Percentiles rank a stretch among this genome's conserved stretches.
Evolutionary conservation across 1,139 yeast species (phyloP).

Genomic region (Sugiyamaella japonica): DNA sequence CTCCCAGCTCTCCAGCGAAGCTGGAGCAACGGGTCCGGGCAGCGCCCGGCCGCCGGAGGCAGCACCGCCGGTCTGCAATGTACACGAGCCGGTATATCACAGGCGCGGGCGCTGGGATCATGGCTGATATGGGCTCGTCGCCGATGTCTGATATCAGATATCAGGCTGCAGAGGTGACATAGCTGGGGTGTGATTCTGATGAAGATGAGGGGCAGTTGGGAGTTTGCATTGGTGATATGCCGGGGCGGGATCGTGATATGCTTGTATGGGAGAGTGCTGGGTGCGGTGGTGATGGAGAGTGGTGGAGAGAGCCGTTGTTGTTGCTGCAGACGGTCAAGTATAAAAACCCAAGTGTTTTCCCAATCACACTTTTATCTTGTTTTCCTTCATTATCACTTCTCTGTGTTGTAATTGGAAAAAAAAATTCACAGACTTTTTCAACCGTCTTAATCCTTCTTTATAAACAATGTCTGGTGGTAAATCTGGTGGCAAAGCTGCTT

Average conservation of each 20-base stretch:
- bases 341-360: slow-evolving; percentile 4
- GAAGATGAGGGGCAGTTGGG: background rate
- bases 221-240: background rate
- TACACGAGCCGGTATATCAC: slow-evolving; percentile 22
- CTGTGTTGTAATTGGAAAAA: slow-evolving; percentile 30
- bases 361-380: slow-evolving; percentile 17
- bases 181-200: too few species aligned
- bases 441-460: slow-evolving; percentile 13
- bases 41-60: background rate
- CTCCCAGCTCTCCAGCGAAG: background rate
- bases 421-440: slow-evolving; percentile 27
- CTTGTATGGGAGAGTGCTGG: background rate
- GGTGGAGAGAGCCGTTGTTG: background rate
- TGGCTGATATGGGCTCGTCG: background rate
- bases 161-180: background rate
- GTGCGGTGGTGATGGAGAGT: background rate
- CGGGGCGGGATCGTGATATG: background rate
- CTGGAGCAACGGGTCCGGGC: background rate
- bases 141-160: too few species aligned
- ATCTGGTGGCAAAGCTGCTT: slow-evolving; percentile 91
- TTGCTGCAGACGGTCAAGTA: background rate
- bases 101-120: background rate
- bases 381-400: slow-evolving; percentile 27
- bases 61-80: slow-evolving; percentile 16
- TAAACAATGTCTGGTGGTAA: slow-evolving; percentile 92